Conservation (phyloP, 257 asterid species). For the Solanum lignicaule region DNA sequence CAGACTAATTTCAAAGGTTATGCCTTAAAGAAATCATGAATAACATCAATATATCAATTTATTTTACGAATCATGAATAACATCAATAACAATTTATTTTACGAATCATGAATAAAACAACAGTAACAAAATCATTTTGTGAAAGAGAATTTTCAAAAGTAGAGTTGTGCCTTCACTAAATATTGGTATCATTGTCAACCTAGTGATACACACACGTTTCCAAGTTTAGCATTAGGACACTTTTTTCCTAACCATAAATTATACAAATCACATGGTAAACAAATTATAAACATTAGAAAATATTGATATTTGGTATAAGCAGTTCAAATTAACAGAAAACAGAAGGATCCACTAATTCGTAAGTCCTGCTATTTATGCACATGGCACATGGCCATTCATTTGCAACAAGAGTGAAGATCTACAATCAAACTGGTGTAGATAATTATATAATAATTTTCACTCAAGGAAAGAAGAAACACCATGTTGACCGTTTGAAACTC, state of each 20-base stretch:
- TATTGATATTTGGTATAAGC: neutral
- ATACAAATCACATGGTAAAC: neutral
- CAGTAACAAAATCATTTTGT: neutral
- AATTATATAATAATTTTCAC: neutral
- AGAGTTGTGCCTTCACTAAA: neutral
- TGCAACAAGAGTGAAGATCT: neutral
- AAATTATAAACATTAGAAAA: neutral
- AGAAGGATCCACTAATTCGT: neutral
- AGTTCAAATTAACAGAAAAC: neutral
- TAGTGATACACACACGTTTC: neutral
- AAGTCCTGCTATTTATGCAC: neutral
- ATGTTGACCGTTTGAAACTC: constrained; percentile 11
- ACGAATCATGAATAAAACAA: neutral
- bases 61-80: neutral
- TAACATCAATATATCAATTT: neutral
- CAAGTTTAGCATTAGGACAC: neutral
- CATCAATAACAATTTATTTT: neutral
- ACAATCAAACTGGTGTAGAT: neutral
- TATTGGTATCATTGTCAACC: neutral
- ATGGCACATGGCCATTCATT: neutral
- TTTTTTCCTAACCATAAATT: neutral
- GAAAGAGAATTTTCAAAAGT: neutral
- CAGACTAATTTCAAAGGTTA: neutral
- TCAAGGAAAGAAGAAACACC: neutral
- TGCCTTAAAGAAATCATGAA: neutral